These are phyloP conservation scores for Apostasia shenzhenica DNA, from an alignment of 106 monocot genomes.

Conservation along the genomic window DNA sequence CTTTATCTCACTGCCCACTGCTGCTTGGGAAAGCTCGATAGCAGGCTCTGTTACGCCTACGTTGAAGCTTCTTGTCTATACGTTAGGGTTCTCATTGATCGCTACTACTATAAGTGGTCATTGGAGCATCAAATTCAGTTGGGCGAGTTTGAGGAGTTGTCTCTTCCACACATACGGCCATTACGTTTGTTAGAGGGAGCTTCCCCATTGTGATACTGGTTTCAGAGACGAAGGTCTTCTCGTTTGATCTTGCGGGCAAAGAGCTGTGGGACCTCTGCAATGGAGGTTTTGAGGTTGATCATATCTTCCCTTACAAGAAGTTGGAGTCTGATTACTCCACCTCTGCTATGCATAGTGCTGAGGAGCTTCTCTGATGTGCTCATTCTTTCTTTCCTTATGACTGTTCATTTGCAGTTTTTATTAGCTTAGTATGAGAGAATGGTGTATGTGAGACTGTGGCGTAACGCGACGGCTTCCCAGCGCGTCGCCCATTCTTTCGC, in stretches of 20 bases:
- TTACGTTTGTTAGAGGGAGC: constrained; percentile 3
- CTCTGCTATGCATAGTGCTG: neutral
- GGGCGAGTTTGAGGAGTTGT: neutral
- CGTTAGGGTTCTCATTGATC: constrained; percentile 1
- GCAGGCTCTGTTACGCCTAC: neutral
- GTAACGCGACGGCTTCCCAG: neutral
- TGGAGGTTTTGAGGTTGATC: constrained; percentile 1
- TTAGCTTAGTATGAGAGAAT: neutral
- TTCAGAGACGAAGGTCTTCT: neutral
- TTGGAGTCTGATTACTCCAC: constrained; percentile 1
- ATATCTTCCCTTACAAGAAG: constrained; percentile 4
- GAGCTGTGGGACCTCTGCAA: neutral
- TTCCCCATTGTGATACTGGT: neutral
- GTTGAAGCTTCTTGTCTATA: neutral
- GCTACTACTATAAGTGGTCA: neutral
- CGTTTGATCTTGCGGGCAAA: neutral
- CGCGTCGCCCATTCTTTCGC: too few relatives aligned
- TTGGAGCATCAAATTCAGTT: neutral
- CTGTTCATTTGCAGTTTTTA: neutral
- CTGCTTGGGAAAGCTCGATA: neutral
- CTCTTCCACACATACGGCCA: neutral
- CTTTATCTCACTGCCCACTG: neutral
- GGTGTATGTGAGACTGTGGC: neutral
- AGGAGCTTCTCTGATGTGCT: neutral
- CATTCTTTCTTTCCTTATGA: neutral